Percentiles rank a stretch among this genome's conserved stretches.
Evolutionary conservation across 306 rosid genomes (phyloP).

Genomic region (Acacia melanoxylon): DNA sequence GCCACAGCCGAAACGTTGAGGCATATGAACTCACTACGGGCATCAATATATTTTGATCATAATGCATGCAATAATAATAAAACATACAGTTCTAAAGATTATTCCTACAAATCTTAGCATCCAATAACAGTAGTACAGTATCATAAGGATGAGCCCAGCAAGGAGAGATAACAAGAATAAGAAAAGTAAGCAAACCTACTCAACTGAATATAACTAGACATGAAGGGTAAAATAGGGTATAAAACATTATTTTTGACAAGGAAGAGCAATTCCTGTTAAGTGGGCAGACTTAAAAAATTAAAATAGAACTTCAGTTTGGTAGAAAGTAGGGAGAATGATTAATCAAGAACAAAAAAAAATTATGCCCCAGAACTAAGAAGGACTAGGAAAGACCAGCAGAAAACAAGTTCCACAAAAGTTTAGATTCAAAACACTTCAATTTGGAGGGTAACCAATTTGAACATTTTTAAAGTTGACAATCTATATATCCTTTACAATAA

Average conservation of each 20-base stretch:
- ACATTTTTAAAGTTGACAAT: conserved; percentile 28
- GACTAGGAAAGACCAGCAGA: not conserved
- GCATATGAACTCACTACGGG: not conserved
- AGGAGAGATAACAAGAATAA: not conserved
- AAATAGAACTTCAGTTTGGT: not conserved
- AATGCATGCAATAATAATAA: not conserved
- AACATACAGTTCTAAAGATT: not conserved
- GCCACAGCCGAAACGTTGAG: conserved; percentile 9
- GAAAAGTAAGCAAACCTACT: not conserved
- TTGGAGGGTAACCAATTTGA: conserved; percentile 18
- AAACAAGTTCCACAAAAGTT: not conserved
- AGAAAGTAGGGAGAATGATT: not conserved
- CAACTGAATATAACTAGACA: not conserved
- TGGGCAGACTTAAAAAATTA: not conserved
- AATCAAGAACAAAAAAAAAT: not conserved
- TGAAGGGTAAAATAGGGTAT: not conserved
- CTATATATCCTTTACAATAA: not conserved
- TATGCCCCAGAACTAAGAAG: not conserved
- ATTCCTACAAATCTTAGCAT: conserved; percentile 4
- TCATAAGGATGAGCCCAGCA: not conserved
- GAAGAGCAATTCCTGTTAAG: not conserved
- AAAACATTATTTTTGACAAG: not conserved
- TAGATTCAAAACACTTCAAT: conserved; percentile 2
- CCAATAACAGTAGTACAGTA: not conserved
- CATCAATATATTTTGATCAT: not conserved